Evolutionary conservation across 2,329 filamentous ascomycete genomes (phyloP).

Genomic region (Triangularia verruculosa): DNA sequence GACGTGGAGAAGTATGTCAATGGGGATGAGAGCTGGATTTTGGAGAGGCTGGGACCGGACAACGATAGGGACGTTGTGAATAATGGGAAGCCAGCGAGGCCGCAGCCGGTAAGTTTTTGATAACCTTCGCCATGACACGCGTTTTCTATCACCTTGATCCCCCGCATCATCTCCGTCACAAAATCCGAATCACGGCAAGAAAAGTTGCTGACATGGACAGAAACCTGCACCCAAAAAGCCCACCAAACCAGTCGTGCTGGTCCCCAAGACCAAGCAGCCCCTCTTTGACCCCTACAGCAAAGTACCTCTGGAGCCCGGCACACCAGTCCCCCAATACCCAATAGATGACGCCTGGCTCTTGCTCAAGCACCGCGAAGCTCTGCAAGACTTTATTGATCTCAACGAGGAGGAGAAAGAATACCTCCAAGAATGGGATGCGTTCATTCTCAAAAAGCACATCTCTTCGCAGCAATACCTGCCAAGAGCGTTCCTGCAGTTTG

Average conservation of each 20-base stretch:
- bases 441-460: constrained; percentile 49
- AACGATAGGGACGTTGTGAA: constrained; percentile 30
- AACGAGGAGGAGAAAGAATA: constrained; percentile 55
- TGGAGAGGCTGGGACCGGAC: constrained; percentile 40
- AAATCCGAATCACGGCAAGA: background rate
- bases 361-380: constrained; percentile 57
- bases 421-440: constrained; percentile 57
- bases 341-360: constrained; percentile 54
- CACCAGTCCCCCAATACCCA: constrained; percentile 42
- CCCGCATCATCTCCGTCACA: background rate
- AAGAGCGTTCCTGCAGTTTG: constrained; percentile 50
- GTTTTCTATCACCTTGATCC: background rate
- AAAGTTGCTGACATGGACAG: constrained; percentile 9
- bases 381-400: constrained; percentile 57
- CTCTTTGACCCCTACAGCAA: constrained; percentile 59
- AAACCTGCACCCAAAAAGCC: constrained; percentile 24
- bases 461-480: constrained; percentile 52
- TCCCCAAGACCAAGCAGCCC: constrained; percentile 50
- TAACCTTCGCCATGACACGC: background rate
- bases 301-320: constrained; percentile 47
- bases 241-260: constrained; percentile 36
- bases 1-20: constrained; percentile 43
- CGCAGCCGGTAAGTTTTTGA: constrained; percentile 8
- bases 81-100: constrained; percentile 21
- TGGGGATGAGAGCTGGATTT: constrained; percentile 47